Conservation (phyloP, 2,329 filamentous ascomycete species). For the Iodosphaeria phyllophila region DNA sequence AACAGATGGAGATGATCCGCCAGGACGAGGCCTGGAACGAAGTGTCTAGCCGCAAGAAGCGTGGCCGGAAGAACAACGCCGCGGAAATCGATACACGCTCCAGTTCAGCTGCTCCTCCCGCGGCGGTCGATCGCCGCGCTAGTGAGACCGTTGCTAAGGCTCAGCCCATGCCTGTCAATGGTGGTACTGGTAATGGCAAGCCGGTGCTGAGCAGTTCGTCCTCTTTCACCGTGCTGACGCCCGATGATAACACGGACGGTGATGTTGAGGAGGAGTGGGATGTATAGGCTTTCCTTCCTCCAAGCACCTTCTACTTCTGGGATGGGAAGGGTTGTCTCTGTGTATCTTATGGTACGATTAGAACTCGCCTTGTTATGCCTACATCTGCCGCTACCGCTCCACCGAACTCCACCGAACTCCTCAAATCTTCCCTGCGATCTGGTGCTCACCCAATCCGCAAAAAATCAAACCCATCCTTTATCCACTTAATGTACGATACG, state of each 20-base stretch:
- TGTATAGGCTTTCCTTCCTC: too few species aligned
- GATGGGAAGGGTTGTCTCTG: too few species aligned
- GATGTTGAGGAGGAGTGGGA: conserved; percentile 16
- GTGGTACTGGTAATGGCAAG: conserved; percentile 12
- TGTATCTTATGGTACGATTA: too few species aligned
- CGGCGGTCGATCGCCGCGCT: conserved; percentile 5
- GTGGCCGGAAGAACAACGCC: conserved; percentile 11
- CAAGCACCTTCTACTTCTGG: too few species aligned
- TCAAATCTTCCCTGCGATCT: too few species aligned
- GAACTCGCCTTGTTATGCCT: too few species aligned
- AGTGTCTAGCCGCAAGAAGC: conserved; percentile 27
- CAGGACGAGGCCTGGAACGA: conserved; percentile 37
- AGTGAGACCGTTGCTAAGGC: conserved; percentile 5
- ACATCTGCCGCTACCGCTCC: too few species aligned
- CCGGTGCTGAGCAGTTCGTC: conserved; percentile 13
- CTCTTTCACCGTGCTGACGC: conserved; percentile 14
- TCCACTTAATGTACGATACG: too few species aligned
- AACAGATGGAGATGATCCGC: conserved; percentile 39
- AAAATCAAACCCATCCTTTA: too few species aligned
- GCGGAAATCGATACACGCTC: conserved; percentile 22
- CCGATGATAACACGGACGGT: conserved; percentile 11
- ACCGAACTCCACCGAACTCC: too few species aligned
- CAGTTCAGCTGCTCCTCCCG: conserved; percentile 7
- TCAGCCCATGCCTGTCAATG: conserved; percentile 7
- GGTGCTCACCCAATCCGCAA: too few species aligned